A percentile compares a stretch with the other conserved stretches of the same genome.
Evolutionary conservation across 1,139 yeast species (phyloP).

Genomic region (Yamadazyma sp.): DNA sequence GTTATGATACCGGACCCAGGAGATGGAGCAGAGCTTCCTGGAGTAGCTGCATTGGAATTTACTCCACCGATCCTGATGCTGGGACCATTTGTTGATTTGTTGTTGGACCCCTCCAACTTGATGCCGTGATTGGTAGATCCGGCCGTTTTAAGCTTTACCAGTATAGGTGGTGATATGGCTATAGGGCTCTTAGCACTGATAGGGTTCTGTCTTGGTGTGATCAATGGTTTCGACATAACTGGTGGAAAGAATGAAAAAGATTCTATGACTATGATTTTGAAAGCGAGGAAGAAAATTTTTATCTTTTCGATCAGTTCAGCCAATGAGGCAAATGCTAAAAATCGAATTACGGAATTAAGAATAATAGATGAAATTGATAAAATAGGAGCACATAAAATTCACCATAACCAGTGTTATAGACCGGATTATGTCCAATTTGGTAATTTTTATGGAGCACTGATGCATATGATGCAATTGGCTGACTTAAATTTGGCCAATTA

Average conservation of each 20-base stretch:
- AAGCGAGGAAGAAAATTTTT: constrained; percentile 10
- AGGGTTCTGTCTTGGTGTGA: constrained; percentile 37
- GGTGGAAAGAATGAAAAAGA: background rate
- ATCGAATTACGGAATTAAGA: constrained; percentile 4
- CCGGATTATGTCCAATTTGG: background rate
- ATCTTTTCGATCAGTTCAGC: constrained; percentile 19
- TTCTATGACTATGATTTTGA: constrained; percentile 1
- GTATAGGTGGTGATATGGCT: constrained; percentile 15
- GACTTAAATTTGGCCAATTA: too few species aligned
- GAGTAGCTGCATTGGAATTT: constrained; percentile 5
- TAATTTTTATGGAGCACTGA: background rate
- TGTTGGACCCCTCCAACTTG: background rate
- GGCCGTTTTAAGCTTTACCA: constrained; percentile 9
- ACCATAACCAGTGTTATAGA: background rate
- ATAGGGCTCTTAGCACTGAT: constrained; percentile 14
- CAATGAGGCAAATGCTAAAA: constrained; percentile 7
- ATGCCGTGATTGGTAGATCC: background rate
- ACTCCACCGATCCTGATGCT: constrained; percentile 2
- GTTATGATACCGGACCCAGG: constrained; percentile 46
- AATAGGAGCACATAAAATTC: background rate
- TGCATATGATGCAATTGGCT: too few species aligned
- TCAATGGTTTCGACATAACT: constrained; percentile 18
- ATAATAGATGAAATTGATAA: constrained; percentile 4
- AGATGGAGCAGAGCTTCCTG: background rate
- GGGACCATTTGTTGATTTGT: constrained; percentile 1